Conservation (phyloP, 2,329 filamentous ascomycete species). For the Fusarium sp. region DNA sequence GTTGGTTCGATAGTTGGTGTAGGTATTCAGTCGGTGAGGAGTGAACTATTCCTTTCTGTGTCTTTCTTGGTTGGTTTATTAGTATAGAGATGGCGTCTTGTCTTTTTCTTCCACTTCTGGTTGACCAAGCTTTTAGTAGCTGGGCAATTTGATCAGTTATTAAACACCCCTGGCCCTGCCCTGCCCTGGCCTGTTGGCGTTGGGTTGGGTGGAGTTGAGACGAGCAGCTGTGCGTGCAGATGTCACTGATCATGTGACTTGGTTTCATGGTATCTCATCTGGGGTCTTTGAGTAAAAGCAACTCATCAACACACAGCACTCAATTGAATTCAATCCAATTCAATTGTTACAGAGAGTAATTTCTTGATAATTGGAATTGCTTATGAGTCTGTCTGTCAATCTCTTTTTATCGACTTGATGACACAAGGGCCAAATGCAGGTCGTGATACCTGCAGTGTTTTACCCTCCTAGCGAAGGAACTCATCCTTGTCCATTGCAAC, state of each 20-base stretch:
- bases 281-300: background rate
- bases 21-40: slow-evolving; percentile 12
- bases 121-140: background rate
- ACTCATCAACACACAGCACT: background rate
- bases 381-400: background rate
- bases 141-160: background rate
- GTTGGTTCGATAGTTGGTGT: background rate
- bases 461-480: background rate
- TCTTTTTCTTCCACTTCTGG: background rate
- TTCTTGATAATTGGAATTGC: background rate
- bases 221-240: slow-evolving; percentile 36
- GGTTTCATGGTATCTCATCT: background rate
- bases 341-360: too few relatives aligned
- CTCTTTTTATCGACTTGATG: background rate
- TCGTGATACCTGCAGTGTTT: background rate
- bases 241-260: slow-evolving; percentile 38
- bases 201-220: slow-evolving; percentile 25
- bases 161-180: slow-evolving; percentile 11
- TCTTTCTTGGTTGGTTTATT: background rate
- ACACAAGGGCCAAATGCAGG: background rate
- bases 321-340: background rate
- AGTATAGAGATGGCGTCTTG: background rate
- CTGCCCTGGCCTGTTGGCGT: slow-evolving; percentile 16
- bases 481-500: background rate
- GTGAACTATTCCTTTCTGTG: background rate